Conservation (phyloP, 1,139 yeast species). For the Hemisphaericaspora xylofermentans region DNA sequence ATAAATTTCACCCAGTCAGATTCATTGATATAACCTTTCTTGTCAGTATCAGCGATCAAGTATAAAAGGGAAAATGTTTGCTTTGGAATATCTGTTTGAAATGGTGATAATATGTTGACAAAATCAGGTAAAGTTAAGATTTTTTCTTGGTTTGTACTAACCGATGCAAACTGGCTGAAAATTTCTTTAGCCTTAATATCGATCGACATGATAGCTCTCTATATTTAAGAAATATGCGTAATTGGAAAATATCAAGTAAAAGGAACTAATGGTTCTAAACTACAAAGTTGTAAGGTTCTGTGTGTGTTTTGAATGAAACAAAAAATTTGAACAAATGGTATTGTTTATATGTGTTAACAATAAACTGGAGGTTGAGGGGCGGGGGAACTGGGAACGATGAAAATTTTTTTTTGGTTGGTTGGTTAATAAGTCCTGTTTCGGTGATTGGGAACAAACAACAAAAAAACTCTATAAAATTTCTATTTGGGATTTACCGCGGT, state of each 20-base stretch:
- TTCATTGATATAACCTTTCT: constrained; percentile 61
- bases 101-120: constrained; percentile 42
- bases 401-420: not conserved
- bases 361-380: too few relatives aligned
- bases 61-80: constrained; percentile 52
- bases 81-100: constrained; percentile 41
- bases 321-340: too few relatives aligned
- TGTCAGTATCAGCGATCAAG: constrained; percentile 60
- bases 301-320: too few relatives aligned
- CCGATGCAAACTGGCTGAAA: constrained; percentile 41
- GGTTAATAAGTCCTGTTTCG: not conserved
- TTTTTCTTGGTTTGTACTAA: constrained; percentile 22
- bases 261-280: too few relatives aligned
- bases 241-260: not conserved
- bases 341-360: too few relatives aligned
- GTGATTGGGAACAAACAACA: constrained; percentile 1
- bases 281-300: not conserved
- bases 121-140: constrained; percentile 35
- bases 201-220: constrained; percentile 12
- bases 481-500: not conserved
- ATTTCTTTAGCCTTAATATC: constrained; percentile 39
- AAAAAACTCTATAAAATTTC: not conserved
- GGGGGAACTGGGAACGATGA: too few relatives aligned
- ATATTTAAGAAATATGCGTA: not conserved
- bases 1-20: constrained; percentile 62